Evolutionary conservation across 768 basidiomycete genomes (phyloP).

Genomic region (Pleurotus tuoliensis): DNA sequence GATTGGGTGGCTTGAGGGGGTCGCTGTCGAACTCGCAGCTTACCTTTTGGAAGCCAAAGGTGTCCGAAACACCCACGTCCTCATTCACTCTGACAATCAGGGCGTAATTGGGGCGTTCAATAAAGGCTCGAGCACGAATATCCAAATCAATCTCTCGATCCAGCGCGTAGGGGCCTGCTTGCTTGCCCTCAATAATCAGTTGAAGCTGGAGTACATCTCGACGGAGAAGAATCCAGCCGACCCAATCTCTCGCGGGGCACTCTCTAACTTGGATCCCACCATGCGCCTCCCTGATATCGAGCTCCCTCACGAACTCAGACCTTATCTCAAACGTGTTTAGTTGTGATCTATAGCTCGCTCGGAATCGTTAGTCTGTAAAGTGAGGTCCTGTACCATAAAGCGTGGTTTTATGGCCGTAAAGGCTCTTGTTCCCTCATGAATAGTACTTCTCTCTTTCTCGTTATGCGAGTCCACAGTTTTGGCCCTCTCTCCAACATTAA

Average conservation of each 20-base stretch:
- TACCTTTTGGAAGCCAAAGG: conserved; percentile 9
- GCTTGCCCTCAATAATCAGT: neutral
- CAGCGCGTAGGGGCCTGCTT: neutral
- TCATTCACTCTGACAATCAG: conserved; percentile 25
- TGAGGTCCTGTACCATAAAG: too few relatives aligned
- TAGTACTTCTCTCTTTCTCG: too few relatives aligned
- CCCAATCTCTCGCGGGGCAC: neutral
- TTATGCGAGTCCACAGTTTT: too few relatives aligned
- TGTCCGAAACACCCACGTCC: conserved; percentile 13
- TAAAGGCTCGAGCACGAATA: conserved; percentile 21
- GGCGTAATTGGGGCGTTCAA: conserved; percentile 26
- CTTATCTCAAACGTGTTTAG: neutral
- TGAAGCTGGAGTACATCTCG: neutral
- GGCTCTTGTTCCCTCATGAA: too few relatives aligned
- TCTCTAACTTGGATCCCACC: neutral
- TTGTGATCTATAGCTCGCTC: too few relatives aligned
- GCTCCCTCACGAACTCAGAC: neutral
- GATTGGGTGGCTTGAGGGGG: conserved; percentile 28
- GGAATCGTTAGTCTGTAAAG: too few relatives aligned
- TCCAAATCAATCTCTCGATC: conserved; percentile 6
- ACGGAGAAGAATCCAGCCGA: conserved; percentile 4
- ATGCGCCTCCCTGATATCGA: neutral
- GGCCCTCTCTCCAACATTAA: too few relatives aligned
- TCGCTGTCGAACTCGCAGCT: conserved; percentile 21
- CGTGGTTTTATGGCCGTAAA: too few relatives aligned